These are phyloP conservation scores for Melastoma malabathricum DNA, from an alignment of 345 rosid genomes.

Conservation along the genomic window DNA sequence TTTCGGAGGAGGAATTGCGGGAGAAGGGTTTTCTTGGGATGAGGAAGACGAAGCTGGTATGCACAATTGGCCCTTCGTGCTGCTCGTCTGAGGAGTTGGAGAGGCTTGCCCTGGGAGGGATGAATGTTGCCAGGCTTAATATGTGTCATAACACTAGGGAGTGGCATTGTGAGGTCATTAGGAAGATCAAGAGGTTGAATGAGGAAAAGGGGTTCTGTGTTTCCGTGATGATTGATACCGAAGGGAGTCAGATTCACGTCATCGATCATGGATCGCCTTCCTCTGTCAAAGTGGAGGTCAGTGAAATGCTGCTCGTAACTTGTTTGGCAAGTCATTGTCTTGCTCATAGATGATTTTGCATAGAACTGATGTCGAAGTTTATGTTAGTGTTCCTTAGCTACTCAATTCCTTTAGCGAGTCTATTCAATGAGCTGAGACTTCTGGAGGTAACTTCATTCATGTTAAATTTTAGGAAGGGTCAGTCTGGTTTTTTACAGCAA, in stretches of 20 bases:
- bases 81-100: constrained; percentile 43
- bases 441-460: too few relatives aligned
- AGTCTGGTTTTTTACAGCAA: constrained; percentile 44
- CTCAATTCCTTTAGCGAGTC: too few relatives aligned
- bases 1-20: constrained; percentile 36
- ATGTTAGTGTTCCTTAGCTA: background rate
- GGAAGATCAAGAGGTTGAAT: constrained; percentile 44
- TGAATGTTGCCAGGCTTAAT: constrained; percentile 68
- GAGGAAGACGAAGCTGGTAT: constrained; percentile 68
- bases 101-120: constrained; percentile 46
- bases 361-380: background rate
- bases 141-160: constrained; percentile 61
- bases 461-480: constrained; percentile 38
- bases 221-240: constrained; percentile 62
- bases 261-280: constrained; percentile 62
- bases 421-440: too few relatives aligned
- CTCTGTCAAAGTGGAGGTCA: constrained; percentile 45
- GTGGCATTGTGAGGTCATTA: constrained; percentile 53
- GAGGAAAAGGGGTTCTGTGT: constrained; percentile 42
- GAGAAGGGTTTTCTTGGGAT: constrained; percentile 54
- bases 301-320: background rate
- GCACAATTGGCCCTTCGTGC: constrained; percentile 64
- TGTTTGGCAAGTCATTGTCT: background rate
- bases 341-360: too few relatives aligned
- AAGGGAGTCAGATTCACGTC: constrained; percentile 66